Percentiles rank a stretch among this genome's conserved stretches.
These are phyloP conservation scores for Globisporangium megalacanthum DNA, from an alignment of 352 stramenopile genomes.

Conservation along the genomic window DNA sequence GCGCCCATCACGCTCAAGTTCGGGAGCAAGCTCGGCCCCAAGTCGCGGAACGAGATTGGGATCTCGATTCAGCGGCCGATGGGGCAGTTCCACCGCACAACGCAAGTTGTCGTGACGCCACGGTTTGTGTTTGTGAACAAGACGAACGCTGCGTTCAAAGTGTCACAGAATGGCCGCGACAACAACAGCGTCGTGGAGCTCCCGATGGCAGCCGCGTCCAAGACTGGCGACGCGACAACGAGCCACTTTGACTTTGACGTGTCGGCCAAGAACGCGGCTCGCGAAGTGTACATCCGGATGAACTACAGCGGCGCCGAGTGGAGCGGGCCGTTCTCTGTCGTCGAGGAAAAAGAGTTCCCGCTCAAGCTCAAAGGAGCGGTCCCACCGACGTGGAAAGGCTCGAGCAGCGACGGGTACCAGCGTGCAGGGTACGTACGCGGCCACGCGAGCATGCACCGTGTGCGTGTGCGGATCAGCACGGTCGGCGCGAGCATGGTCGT, in stretches of 20 bases:
- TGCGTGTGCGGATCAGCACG: constrained; percentile 73
- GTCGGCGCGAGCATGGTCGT: constrained; percentile 79
- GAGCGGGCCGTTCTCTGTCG: constrained; percentile 75
- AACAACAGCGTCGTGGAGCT: constrained; percentile 67
- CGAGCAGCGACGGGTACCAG: constrained; percentile 25
- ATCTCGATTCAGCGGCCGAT: constrained; percentile 83
- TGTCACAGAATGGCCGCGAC: constrained; percentile 61
- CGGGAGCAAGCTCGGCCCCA: constrained; percentile 55
- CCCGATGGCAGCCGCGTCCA: constrained; percentile 20
- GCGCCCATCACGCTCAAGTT: constrained; percentile 77
- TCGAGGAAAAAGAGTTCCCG: constrained; percentile 85
- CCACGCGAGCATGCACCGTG: constrained; percentile 44
- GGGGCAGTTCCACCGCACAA: constrained; percentile 84
- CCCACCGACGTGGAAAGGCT: constrained; percentile 39
- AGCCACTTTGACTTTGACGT: constrained; percentile 73
- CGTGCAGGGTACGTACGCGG: constrained; percentile 40
- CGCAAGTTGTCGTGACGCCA: constrained; percentile 80
- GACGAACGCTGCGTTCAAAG: constrained; percentile 62
- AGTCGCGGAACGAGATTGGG: constrained; percentile 70
- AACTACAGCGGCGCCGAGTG: constrained; percentile 67
- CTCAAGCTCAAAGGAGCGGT: constrained; percentile 67
- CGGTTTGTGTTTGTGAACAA: constrained; percentile 88
- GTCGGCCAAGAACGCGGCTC: constrained; percentile 39
- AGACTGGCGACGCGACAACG: constrained; percentile 26
- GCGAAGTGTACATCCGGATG: constrained; percentile 71